Base-by-base conservation (phyloP, 768 basidiomycete genomes). In the Auricularia auricula-judae region DNA sequence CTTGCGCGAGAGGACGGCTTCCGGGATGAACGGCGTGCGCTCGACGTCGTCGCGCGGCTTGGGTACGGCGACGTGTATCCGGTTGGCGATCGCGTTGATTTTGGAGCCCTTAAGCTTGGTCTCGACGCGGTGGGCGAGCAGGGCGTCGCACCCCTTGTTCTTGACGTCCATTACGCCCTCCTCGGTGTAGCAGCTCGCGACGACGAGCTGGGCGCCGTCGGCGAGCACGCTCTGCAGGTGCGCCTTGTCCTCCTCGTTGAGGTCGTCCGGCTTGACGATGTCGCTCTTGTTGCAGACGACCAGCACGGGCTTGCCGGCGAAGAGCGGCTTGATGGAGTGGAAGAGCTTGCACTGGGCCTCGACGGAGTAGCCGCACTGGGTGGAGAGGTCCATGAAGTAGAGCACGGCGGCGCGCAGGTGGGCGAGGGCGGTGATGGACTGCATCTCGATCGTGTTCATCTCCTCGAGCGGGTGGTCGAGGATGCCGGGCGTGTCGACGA, bases 381-480 rank as follows among this genome's bases (percentile, higher is more conserved):
- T 97, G 68, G 89, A 92, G 36, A 98, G 82, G 75, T 99, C 97
- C 94, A 99, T 98, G 74, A 98, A 99, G 78, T 98, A 99, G 74
- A 99, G 77, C 10, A 98, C 82, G 72, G 93, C 95, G 68, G 87
- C 85, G 76, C 97, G 93, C 56, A 99, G 78, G 77, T 99, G 97
- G 5, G 97, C 97, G 67, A 99, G 80, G 14, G 97, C 97, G 43
- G 96, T 98, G 73, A 97, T 97, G 70, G 92, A 95, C 81, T 99
- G 97, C 96, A 98, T 99, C 79, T 99, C 97, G 70, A 99, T 99
- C 66, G 95, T 98, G 81, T 98, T 98, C 97, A 99, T 98, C 62
- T 99, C 97, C 76, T 99, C 96, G 36, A 98, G 81, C 2, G 96
- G 95, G 75, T 98, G 97, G 74, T 99, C 97, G 68, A 99, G 82